Evolutionary conservation across 768 basidiomycete genomes (phyloP), one percentile per base, ranked within the genome.

Genomic region (Leucocoprinus sp.): DNA sequence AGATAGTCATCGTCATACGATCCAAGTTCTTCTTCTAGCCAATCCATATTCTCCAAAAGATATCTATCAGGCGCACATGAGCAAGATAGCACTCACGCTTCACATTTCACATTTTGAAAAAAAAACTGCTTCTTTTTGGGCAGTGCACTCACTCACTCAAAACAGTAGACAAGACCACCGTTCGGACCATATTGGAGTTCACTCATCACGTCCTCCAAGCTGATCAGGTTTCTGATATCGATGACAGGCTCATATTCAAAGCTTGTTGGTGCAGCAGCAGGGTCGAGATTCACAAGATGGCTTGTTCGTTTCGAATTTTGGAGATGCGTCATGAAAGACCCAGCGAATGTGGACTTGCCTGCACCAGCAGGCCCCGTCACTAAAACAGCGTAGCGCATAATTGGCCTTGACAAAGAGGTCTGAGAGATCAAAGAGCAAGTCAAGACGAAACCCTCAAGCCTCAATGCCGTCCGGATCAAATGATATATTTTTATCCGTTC

Each of bases 281-380:
- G 96, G 64, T 98, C 96, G 50, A 98, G 81, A 64, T 98, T 99
- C 62, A 98, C 88, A 41, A 97, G 81, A 68, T 98, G 93, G 0
- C 79, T 89, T 0, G 82, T 78, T 6, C 96, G 77, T 51, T 80
- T 85, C 39, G 91, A 76, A 2, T 86, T 74, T 46, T 75, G 78
- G 4, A 97, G 78, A 65, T 98, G 95, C 8, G 88, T 93, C 49
- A 98, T 72, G 53, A 97, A 81, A 0, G 93, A 78, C 17, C 76
- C 70, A 55, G 88, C 86, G 58, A 99, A 95, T 0, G 96, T 98
- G 0, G 92, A 90, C 69, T 99, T 99, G 41, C 96, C 96, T 11
- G 96, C 92, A 40, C 96, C 96, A 2, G 96, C 96, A 38, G 96
- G 96, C n/a, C 96, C 96, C 45, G 84, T 87, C 41, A 92, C 78